A percentile compares a stretch with the other conserved stretches of the same genome.
Evolutionary conservation across 2,329 filamentous ascomycete species (phyloP).

Genomic region (Tolypocladium paradoxum): DNA sequence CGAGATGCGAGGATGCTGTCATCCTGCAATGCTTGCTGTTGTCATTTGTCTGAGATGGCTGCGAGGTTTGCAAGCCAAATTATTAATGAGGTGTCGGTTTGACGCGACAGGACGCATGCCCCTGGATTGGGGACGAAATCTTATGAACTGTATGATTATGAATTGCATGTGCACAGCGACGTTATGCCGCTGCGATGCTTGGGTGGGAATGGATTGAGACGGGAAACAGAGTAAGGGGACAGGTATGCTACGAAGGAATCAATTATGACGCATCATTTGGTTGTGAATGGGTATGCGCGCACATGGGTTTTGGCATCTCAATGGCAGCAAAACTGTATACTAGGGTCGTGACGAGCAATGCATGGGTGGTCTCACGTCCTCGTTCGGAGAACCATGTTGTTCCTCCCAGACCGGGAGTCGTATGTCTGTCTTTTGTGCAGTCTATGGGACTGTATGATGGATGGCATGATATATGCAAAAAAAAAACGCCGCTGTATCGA

Average conservation of each 20-base stretch:
- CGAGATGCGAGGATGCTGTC: background rate
- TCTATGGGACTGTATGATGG: background rate
- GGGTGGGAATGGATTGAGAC: background rate
- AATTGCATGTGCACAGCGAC: background rate
- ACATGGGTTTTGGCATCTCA: background rate
- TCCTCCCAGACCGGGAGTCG: background rate
- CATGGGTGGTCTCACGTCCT: background rate
- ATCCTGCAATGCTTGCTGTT: background rate
- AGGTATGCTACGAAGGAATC: background rate
- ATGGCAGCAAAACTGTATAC: background rate
- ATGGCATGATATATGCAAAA: background rate
- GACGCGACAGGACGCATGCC: background rate
- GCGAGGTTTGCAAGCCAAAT: background rate
- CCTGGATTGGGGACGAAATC: background rate
- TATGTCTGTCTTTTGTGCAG: background rate
- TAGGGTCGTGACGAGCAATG: background rate
- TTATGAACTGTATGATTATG: conserved; percentile 3
- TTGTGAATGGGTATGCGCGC: background rate
- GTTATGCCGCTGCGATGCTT: background rate
- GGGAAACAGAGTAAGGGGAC: background rate
- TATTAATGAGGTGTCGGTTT: background rate
- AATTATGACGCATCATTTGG: no score
- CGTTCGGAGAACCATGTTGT: background rate
- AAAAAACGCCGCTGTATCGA: background rate
- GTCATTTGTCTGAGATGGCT: background rate